Percentiles rank a stretch among this genome's conserved stretches.
Evolutionary conservation across 2,329 filamentous ascomycete species (phyloP).

Genomic region (Sporothrix inflata): DNA sequence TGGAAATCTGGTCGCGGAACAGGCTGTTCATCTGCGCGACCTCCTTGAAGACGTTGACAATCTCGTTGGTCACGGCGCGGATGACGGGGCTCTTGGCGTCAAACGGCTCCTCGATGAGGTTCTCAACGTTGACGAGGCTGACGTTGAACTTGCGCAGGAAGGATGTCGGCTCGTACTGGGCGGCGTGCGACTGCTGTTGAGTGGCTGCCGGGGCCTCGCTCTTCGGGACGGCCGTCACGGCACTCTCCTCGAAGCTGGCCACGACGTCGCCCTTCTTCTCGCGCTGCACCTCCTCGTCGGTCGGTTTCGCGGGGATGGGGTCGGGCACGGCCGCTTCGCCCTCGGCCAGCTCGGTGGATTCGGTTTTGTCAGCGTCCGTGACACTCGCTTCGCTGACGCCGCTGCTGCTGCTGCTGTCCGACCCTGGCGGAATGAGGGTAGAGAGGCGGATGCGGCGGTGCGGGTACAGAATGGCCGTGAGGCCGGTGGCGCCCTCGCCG

Average conservation of each 20-base stretch:
- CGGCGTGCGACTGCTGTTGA: conserved; percentile 14
- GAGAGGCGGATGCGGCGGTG: conserved; percentile 93
- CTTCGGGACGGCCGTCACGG: conserved; percentile 58
- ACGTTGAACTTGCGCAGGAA: conserved; percentile 92
- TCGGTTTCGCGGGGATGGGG: conserved; percentile 58
- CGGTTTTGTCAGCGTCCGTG: background rate
- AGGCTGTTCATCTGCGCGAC: conserved; percentile 91
- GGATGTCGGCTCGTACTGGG: conserved; percentile 78
- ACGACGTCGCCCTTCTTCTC: conserved; percentile 92
- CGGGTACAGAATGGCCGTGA: conserved; percentile 94
- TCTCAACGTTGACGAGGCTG: conserved; percentile 93
- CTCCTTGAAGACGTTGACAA: conserved; percentile 98
- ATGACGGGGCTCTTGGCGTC: conserved; percentile 90
- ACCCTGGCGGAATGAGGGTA: conserved; percentile 71
- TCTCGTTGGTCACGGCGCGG: conserved; percentile 91
- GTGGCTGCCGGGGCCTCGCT: conserved; percentile 44
- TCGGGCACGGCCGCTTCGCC: conserved; percentile 57
- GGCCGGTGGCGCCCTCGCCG: conserved; percentile 77
- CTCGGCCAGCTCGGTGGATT: conserved; percentile 50
- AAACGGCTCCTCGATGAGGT: conserved; percentile 83
- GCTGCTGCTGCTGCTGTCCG: conserved; percentile 37
- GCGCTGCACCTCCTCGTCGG: conserved; percentile 54
- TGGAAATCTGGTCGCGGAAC: conserved; percentile 96
- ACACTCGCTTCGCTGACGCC: conserved; percentile 13
- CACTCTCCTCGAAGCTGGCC: conserved; percentile 90